Percentiles rank a stretch among this genome's conserved stretches.
Evolutionary conservation across 176 grass and related monocot genomes (phyloP).

Genomic region (Rhynchospora tenuis): DNA sequence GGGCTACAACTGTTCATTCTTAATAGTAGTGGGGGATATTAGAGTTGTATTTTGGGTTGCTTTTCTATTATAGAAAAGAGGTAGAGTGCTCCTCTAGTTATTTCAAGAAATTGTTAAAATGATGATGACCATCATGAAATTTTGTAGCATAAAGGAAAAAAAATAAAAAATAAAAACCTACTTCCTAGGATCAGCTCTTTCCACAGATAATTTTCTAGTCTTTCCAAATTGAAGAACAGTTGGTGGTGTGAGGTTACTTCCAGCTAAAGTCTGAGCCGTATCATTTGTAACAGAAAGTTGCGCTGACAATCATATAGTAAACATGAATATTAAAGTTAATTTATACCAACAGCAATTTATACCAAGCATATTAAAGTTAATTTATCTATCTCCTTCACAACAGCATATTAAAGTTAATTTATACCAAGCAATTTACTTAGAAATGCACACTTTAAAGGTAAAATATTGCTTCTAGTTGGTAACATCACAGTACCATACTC

Average conservation of each 20-base stretch:
- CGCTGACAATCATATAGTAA: neutral
- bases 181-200: slow-evolving; percentile 66
- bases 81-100: too few relatives aligned
- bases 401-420: too few relatives aligned
- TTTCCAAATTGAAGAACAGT: slow-evolving; percentile 66
- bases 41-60: too few relatives aligned
- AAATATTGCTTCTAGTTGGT: neutral
- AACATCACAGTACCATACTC: neutral
- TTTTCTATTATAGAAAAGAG: too few relatives aligned
- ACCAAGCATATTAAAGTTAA: too few relatives aligned
- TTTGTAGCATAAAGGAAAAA: slow-evolving; percentile 10
- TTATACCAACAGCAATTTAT: neutral
- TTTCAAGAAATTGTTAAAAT: neutral
- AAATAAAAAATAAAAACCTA: slow-evolving; percentile 30
- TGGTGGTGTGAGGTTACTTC: slow-evolving; percentile 35
- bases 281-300: slow-evolving; percentile 41
- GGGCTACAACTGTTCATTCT: too few relatives aligned
- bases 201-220: slow-evolving; percentile 53
- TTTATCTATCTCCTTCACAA: too few relatives aligned
- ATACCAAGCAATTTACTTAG: neutral
- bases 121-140: neutral
- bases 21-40: too few relatives aligned
- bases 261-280: slow-evolving; percentile 33
- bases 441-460: neutral
- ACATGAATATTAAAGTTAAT: slow-evolving; percentile 1